These are phyloP conservation scores for Cryptococcus sp. DNA, from an alignment of 1,284 basidiomycete species.

Conservation along the genomic window DNA sequence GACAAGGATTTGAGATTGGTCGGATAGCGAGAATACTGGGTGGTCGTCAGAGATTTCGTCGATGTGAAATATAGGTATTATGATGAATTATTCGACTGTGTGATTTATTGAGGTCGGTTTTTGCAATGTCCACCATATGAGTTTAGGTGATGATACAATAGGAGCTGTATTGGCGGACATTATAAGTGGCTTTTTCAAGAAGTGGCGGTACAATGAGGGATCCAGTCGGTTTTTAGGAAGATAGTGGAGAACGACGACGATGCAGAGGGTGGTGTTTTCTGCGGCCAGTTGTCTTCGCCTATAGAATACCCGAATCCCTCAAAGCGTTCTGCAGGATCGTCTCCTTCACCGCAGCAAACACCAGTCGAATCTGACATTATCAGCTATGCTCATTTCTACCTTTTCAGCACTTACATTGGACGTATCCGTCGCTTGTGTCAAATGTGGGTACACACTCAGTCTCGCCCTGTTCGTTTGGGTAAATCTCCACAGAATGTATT, in stretches of 20 bases:
- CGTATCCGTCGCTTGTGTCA: constrained; percentile 60
- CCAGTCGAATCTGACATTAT: constrained; percentile 61
- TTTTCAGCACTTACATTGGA: constrained; percentile 57
- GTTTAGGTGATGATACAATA: not conserved
- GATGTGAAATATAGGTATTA: not conserved
- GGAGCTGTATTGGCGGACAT: not conserved
- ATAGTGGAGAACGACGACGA: not conserved
- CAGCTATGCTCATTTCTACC: not conserved
- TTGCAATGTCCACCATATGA: not conserved
- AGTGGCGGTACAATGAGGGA: not conserved
- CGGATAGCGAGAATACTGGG: not conserved
- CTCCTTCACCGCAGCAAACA: constrained; percentile 96
- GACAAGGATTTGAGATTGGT: not conserved
- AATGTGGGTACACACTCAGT: constrained; percentile 82
- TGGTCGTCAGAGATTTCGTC: not conserved
- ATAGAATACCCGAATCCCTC: constrained; percentile 46
- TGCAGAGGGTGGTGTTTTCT: not conserved
- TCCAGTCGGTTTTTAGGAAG: not conserved
- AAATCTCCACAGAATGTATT: constrained; percentile 96
- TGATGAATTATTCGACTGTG: not conserved
- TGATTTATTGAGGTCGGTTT: not conserved
- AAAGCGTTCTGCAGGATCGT: constrained; percentile 72
- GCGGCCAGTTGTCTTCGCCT: not conserved
- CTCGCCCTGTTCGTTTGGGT: constrained; percentile 89
- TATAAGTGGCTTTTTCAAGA: not conserved